A percentile compares a stretch with the other conserved stretches of the same genome.
Evolutionary conservation across 257 asterid species (phyloP).

Genomic region (Anisodus acutangulus): DNA sequence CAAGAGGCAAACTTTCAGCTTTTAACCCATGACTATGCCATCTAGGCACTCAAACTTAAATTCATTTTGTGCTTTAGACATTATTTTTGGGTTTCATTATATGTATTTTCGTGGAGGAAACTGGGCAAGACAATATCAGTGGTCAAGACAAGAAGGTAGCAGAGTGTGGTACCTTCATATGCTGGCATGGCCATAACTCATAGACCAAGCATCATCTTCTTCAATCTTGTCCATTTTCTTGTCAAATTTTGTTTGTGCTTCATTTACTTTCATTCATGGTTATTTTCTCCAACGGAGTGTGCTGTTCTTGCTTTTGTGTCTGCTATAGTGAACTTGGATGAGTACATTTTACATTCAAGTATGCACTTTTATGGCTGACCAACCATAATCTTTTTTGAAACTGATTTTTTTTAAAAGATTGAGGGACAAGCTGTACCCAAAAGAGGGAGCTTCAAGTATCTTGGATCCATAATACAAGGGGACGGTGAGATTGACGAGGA

Average conservation of each 20-base stretch:
- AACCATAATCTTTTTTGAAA: neutral
- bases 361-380: neutral
- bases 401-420: too few relatives aligned
- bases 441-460: too few relatives aligned
- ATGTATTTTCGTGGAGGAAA: neutral
- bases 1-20: neutral
- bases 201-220: neutral
- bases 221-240: neutral
- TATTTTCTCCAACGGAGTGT: neutral
- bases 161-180: neutral
- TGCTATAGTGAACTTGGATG: neutral
- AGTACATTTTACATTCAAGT: neutral
- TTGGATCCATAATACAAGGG: too few relatives aligned
- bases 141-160: conserved; percentile 16
- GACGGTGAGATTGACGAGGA: too few relatives aligned
- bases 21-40: conserved; percentile 15
- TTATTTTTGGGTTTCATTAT: conserved; percentile 19
- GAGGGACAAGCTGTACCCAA: too few relatives aligned
- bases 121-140: conserved; percentile 6
- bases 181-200: neutral
- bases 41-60: neutral
- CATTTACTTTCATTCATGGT: conserved; percentile 3
- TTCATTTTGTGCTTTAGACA: conserved; percentile 9
- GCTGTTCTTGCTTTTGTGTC: neutral
- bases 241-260: neutral